phyloP scores from a whole-genome alignment of 2,329 filamentous ascomycete genomes.

The Cladobotryum protrusum region DNA sequence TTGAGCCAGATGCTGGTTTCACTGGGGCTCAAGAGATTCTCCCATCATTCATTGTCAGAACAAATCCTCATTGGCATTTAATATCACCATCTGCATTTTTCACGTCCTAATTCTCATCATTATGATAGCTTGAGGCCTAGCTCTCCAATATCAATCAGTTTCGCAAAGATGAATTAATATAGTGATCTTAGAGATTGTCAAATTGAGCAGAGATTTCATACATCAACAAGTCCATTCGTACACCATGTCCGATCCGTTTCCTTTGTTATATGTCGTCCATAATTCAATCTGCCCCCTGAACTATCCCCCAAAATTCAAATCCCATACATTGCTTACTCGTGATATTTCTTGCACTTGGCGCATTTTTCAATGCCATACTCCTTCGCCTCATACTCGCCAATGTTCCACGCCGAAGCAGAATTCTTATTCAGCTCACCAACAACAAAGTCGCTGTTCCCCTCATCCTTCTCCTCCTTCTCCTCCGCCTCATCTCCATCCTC shows the following conservation, averaged over 20 bases:
- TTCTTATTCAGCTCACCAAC: slow-evolving; percentile 16
- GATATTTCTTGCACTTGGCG: slow-evolving; percentile 11
- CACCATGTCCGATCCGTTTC: neutral
- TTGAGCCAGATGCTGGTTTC: neutral
- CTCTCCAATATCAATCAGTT: too few relatives aligned
- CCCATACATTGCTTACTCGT: slow-evolving; percentile 1
- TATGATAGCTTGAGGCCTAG: too few relatives aligned
- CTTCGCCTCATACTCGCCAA: slow-evolving; percentile 13
- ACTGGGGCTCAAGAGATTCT: neutral
- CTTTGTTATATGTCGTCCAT: too few relatives aligned
- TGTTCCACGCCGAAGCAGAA: slow-evolving; percentile 16
- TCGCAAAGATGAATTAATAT: neutral
- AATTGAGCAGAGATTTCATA: too few relatives aligned
- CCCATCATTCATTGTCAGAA: neutral
- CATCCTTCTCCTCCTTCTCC: slow-evolving; percentile 18
- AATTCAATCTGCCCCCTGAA: too few relatives aligned
- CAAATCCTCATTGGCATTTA: neutral
- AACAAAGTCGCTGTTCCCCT: slow-evolving; percentile 26
- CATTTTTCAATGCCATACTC: slow-evolving; percentile 12
- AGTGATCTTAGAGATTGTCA: neutral
- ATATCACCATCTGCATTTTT: neutral
- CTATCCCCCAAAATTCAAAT: too few relatives aligned
- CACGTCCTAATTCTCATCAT: too few relatives aligned
- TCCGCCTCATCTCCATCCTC: slow-evolving; percentile 22
- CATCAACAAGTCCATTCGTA: neutral